A percentile compares a stretch with the other conserved stretches of the same genome.
Conservation (phyloP, 2,329 filamentous ascomycete species). For the Calonectria fujianensis region DNA sequence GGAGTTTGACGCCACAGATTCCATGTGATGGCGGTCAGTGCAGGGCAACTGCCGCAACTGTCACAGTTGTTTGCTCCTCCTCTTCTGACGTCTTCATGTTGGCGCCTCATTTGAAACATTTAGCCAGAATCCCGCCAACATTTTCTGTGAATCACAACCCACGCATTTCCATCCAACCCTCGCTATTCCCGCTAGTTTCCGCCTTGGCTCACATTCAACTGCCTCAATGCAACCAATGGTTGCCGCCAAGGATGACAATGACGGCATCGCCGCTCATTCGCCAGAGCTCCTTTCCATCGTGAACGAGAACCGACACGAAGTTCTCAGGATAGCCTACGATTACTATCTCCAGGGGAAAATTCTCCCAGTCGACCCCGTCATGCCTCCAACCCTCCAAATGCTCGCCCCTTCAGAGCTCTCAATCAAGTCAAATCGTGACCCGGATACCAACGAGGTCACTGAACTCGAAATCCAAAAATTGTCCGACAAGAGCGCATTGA, state of each 20-base stretch:
- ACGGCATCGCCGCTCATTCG: conserved; percentile 5
- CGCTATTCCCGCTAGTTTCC: conserved; percentile 5
- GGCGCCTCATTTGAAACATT: not conserved
- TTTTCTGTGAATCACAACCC: not conserved
- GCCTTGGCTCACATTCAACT: not conserved
- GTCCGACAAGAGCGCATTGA: conserved; percentile 44
- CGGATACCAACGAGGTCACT: conserved; percentile 29
- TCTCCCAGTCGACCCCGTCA: conserved; percentile 18
- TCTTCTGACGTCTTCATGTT: not conserved
- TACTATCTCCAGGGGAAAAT: conserved; percentile 41
- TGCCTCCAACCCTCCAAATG: conserved; percentile 40
- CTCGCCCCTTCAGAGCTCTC: conserved; percentile 42
- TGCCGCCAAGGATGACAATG: not conserved
- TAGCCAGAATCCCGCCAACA: not conserved
- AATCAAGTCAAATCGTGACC: conserved; percentile 35
- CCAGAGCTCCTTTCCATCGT: not conserved
- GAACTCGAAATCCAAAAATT: conserved; percentile 41
- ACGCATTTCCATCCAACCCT: not conserved
- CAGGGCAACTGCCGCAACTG: conserved; percentile 11
- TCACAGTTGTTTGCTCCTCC: not conserved
- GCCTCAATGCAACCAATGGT: conserved; percentile 8
- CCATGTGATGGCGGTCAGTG: conserved; percentile 14
- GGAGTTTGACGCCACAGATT: not conserved
- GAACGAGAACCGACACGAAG: conserved; percentile 31
- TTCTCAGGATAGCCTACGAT: conserved; percentile 44